Evolutionary conservation across 2,329 filamentous ascomycete species (phyloP).

Genomic region (Claviceps quebecensis): DNA sequence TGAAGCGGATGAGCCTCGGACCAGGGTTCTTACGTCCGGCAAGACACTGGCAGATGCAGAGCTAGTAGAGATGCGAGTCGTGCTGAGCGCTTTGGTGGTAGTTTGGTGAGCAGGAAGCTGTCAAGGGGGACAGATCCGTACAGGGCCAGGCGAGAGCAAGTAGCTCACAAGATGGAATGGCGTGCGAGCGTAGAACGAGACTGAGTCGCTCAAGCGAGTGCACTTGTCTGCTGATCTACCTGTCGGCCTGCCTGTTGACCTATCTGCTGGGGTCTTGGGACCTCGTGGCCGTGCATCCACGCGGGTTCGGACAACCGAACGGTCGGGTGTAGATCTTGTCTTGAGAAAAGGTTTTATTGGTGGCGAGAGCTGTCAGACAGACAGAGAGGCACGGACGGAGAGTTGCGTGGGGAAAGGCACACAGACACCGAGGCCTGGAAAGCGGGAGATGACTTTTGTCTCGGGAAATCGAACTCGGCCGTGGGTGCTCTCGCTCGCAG

Average conservation of each 20-base stretch:
- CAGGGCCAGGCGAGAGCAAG: background rate
- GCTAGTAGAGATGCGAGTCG: background rate
- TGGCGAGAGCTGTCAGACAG: background rate
- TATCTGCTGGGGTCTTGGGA: background rate
- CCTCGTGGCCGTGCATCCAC: constrained; percentile 3
- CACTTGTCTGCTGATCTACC: background rate
- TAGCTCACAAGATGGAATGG: background rate
- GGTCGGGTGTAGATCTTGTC: background rate
- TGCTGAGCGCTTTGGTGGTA: background rate
- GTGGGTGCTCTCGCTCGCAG: background rate
- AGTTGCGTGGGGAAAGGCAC: background rate
- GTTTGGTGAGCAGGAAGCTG: background rate
- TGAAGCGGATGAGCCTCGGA: constrained; percentile 17
- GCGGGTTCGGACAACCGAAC: background rate
- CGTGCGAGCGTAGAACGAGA: background rate
- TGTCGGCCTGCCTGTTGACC: background rate
- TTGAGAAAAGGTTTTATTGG: background rate
- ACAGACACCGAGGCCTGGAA: background rate
- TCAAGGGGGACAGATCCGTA: background rate
- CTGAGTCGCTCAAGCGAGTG: background rate
- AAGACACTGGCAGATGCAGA: background rate
- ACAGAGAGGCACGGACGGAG: background rate
- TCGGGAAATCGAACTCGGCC: constrained; percentile 1
- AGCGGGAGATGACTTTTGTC: background rate
- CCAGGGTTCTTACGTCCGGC: background rate